These are phyloP conservation scores for Phytophthora sojae DNA, from an alignment of 352 stramenopile genomes.

Conservation along the genomic window DNA sequence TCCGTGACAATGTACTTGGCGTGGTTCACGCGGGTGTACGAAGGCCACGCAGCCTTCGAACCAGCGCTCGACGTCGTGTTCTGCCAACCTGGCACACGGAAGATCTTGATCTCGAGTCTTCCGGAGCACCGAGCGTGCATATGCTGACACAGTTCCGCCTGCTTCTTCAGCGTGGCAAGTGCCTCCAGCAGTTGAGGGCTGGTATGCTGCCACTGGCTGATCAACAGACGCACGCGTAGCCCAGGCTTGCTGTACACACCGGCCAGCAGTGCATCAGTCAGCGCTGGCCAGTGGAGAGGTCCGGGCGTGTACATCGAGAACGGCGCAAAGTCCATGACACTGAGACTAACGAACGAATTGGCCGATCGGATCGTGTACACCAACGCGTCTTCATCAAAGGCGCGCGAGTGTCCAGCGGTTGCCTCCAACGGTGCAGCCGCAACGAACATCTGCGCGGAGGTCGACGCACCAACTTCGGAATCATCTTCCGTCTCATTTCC, in stretches of 20 bases:
- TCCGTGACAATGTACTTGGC: conserved; percentile 89
- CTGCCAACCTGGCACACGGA: conserved; percentile 78
- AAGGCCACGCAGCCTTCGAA: conserved; percentile 53
- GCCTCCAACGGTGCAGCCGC: conserved; percentile 68
- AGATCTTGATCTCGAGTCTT: conserved; percentile 74
- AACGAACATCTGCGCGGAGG: conserved; percentile 57
- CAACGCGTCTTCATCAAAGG: conserved; percentile 77
- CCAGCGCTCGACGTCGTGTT: conserved; percentile 55
- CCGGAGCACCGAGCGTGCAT: conserved; percentile 53
- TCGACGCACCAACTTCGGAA: neutral
- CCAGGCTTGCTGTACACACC: conserved; percentile 63
- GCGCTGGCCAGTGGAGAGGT: conserved; percentile 70
- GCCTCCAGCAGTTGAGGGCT: conserved; percentile 61
- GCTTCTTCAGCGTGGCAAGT: conserved; percentile 54
- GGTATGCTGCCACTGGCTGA: conserved; percentile 84
- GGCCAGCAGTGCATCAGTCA: conserved; percentile 68
- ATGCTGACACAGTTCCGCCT: conserved; percentile 54
- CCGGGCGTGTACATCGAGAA: conserved; percentile 75
- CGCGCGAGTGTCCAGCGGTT: conserved; percentile 52
- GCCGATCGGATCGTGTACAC: conserved; percentile 79
- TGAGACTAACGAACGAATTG: conserved; percentile 62
- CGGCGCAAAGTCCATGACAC: conserved; percentile 85
- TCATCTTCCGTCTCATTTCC: conserved; percentile 4
- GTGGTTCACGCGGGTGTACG: conserved; percentile 85
- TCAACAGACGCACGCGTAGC: conserved; percentile 66